Percentiles rank a stretch among this genome's conserved stretches.
Evolutionary conservation across 139 green algal genomes (phyloP).

Genomic region (Penium margaritaceum): DNA sequence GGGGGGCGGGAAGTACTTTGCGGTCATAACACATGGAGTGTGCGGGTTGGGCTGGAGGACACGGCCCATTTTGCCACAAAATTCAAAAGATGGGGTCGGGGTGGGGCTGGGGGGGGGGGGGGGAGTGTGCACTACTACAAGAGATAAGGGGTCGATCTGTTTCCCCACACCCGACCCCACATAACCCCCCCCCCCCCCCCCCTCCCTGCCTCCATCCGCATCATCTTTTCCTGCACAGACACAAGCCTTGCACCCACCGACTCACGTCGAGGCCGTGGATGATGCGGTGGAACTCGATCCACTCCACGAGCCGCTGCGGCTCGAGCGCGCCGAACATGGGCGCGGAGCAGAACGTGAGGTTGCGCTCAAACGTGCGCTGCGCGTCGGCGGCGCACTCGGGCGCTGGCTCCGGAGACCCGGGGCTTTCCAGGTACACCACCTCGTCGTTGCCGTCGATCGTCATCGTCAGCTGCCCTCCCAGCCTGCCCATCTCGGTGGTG

Average conservation of each 20-base stretch:
- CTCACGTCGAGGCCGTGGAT: slow-evolving; percentile 26
- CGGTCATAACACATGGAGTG: no score
- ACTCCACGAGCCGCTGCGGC: slow-evolving; percentile 22
- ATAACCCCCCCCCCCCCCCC: neutral
- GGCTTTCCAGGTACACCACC: slow-evolving; percentile 1
- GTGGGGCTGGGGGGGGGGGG: no score
- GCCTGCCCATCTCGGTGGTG: no score
- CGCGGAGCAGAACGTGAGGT: slow-evolving; percentile 29
- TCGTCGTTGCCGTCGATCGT: slow-evolving; percentile 16
- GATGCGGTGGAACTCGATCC: slow-evolving; percentile 24
- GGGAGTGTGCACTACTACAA: no score
- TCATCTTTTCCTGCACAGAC: no score
- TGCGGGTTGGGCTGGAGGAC: no score
- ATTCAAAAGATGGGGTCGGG: no score
- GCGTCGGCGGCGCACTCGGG: neutral
- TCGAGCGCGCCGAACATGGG: slow-evolving; percentile 18
- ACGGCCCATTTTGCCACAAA: no score
- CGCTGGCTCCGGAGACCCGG: neutral
- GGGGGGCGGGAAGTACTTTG: no score
- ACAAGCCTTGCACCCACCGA: no score
- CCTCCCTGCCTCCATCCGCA: neutral
- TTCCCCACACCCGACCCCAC: no score
- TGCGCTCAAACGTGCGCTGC: slow-evolving; percentile 8
- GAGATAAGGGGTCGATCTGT: no score
- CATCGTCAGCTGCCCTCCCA: slow-evolving; percentile 19